Conservation (phyloP, 805 yeast genomes). For the Nakazawaea ernobii region DNA sequence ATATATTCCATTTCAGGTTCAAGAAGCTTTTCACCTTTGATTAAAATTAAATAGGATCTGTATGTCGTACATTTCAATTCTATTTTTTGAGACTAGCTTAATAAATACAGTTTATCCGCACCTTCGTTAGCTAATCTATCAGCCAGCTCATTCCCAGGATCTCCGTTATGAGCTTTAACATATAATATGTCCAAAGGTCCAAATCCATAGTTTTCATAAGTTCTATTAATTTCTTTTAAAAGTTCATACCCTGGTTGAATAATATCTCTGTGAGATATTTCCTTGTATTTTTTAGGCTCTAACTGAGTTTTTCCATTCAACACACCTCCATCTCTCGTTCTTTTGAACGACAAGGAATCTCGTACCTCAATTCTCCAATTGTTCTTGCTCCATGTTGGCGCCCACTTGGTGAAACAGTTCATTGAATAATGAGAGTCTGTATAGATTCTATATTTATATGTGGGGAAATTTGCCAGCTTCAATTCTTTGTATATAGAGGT, state of each 20-base stretch:
- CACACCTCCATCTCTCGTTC: background rate
- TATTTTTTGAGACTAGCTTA: too few species aligned
- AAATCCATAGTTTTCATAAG: constrained; percentile 28
- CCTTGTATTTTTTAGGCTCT: constrained; percentile 21
- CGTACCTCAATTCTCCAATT: constrained; percentile 38
- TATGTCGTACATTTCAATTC: background rate
- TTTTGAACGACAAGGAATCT: background rate
- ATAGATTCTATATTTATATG: constrained; percentile 33
- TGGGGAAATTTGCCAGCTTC: constrained; percentile 15
- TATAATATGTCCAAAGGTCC: constrained; percentile 37
- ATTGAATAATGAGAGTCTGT: constrained; percentile 72
- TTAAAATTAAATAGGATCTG: background rate
- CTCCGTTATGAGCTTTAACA: constrained; percentile 70
- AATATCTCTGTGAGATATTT: constrained; percentile 48
- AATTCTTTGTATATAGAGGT: constrained; percentile 30
- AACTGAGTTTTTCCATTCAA: background rate
- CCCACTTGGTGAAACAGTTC: constrained; percentile 54
- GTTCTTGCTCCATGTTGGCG: constrained; percentile 46
- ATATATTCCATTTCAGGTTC: constrained; percentile 4
- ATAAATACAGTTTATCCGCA: constrained; percentile 26
- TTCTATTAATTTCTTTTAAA: constrained; percentile 28
- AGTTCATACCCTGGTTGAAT: constrained; percentile 28
- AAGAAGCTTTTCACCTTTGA: background rate
- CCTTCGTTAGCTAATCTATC: constrained; percentile 71
- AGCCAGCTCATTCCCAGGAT: constrained; percentile 69